Conservation (phyloP, 2,329 filamentous ascomycete species). For the Fusarium nygamai region DNA sequence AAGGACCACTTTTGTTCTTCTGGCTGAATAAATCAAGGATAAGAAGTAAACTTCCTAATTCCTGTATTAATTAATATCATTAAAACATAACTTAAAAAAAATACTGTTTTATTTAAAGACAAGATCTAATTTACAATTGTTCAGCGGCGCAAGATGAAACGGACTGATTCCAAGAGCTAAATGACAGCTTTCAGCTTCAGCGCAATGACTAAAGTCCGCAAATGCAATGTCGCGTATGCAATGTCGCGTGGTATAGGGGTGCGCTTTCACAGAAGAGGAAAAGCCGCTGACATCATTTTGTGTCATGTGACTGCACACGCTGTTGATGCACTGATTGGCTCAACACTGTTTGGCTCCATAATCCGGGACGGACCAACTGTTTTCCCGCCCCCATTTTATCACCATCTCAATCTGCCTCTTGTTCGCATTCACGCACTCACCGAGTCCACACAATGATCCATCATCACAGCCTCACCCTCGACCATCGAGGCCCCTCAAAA, state of each 20-base stretch:
- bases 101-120: too few species aligned
- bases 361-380: rapidly evolving
- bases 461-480: not conserved
- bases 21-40: not conserved
- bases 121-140: too few species aligned
- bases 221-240: too few species aligned
- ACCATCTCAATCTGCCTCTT: not conserved
- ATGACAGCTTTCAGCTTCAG: rapidly evolving
- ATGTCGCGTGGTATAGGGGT: too few species aligned
- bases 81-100: rapidly evolving
- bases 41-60: not conserved
- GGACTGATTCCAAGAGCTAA: too few species aligned
- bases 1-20: not conserved
- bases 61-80: rapidly evolving
- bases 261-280: not conserved
- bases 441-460: not conserved
- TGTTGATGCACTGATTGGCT: rapidly evolving
- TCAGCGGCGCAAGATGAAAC: too few species aligned
- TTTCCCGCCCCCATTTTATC: not conserved
- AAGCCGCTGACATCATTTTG: not conserved
- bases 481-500: not conserved
- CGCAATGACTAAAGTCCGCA: too few species aligned
- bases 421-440: not conserved
- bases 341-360: rapidly evolving
- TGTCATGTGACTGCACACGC: not conserved